Evolutionary conservation across 306 rosid species (phyloP).

Genomic region (Ochetophila trinervis): DNA sequence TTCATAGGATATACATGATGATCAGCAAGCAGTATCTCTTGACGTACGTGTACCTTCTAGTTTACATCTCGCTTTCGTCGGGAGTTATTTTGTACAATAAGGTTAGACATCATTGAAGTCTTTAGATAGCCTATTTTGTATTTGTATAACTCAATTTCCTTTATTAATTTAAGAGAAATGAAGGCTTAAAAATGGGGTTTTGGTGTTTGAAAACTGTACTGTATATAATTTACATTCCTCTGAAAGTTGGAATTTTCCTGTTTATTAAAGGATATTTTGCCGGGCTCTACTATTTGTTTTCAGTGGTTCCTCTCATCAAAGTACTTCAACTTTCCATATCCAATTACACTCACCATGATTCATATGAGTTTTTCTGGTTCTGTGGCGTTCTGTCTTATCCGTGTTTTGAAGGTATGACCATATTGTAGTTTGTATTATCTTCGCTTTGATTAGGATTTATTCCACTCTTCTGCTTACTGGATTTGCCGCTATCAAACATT

Average conservation of each 20-base stretch:
- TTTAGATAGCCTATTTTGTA: neutral
- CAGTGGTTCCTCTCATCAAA: constrained; percentile 59
- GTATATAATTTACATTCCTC: neutral
- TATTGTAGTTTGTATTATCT: constrained; percentile 26
- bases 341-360: constrained; percentile 63
- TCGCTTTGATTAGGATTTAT: neutral
- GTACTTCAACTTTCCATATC: constrained; percentile 57
- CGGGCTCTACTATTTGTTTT: constrained; percentile 7
- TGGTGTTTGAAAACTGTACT: neutral
- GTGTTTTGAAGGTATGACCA: constrained; percentile 47
- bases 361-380: constrained; percentile 61
- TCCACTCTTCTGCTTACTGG: neutral
- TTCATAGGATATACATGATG: constrained; percentile 1
- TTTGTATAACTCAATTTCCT: neutral
- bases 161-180: neutral
- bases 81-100: constrained; percentile 24
- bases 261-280: neutral
- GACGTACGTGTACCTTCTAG: constrained; percentile 15
- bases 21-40: constrained; percentile 10
- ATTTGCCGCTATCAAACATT: neutral
- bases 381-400: constrained; percentile 49
- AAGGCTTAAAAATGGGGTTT: neutral
- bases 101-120: neutral
- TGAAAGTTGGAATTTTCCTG: neutral
- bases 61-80: constrained; percentile 17